Percentiles rank a stretch among this genome's conserved stretches.
These are phyloP conservation scores for Linderniella brevidens DNA, from an alignment of 257 asterid genomes.

Conservation along the genomic window DNA sequence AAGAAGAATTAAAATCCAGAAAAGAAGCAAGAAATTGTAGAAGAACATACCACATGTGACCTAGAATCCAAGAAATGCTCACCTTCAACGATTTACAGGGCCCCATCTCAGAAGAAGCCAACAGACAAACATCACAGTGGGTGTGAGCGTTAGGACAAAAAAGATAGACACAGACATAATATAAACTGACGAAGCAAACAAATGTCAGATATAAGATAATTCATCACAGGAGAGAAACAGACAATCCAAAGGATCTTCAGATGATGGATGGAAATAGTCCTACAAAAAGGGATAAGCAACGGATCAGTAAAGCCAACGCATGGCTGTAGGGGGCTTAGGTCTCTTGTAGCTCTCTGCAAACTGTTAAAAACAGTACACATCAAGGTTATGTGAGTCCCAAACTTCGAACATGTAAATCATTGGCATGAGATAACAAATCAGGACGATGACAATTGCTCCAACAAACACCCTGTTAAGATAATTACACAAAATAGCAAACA, in stretches of 20 bases:
- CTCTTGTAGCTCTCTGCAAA: conserved; percentile 57
- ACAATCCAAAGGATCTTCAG: conserved; percentile 29
- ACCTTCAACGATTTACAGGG: too few species aligned
- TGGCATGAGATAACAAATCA: conserved; percentile 76
- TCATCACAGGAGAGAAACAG: conserved; percentile 14
- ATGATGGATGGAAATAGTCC: conserved; percentile 21
- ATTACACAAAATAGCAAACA: conserved; percentile 27
- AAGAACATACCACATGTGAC: too few species aligned
- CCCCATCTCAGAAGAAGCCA: too few species aligned
- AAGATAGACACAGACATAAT: too few species aligned
- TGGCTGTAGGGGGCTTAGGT: conserved; percentile 21
- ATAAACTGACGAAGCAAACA: too few species aligned
- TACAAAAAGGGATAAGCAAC: conserved; percentile 33
- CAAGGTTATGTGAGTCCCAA: conserved; percentile 99
- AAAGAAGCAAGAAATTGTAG: too few species aligned
- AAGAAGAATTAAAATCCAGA: too few species aligned
- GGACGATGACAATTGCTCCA: conserved; percentile 74
- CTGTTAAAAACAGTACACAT: conserved; percentile 15
- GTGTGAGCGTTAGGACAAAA: too few species aligned
- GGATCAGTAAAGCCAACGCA: conserved; percentile 20
- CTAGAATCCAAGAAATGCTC: too few species aligned
- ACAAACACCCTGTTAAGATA: conserved; percentile 73
- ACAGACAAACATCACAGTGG: too few species aligned
- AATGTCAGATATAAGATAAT: neutral
- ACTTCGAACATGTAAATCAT: conserved; percentile 86